phyloP scores from a whole-genome alignment of 2,329 filamentous ascomycete genomes.

The Bretziella fagacearum region DNA sequence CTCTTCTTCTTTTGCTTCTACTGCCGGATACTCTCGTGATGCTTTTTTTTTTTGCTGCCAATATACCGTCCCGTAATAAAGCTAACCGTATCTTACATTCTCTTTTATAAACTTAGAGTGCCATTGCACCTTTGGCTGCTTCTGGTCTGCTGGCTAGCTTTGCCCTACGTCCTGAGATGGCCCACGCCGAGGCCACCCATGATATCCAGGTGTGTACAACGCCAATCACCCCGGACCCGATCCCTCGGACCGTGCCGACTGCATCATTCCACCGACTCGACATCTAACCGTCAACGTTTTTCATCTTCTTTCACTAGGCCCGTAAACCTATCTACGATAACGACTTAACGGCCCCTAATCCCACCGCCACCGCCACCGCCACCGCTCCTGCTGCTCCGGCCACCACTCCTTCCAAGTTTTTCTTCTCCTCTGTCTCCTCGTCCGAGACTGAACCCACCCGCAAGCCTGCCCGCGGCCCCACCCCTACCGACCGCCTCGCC shows the following conservation, averaged over 20 bases:
- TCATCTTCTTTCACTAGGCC: background rate
- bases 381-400: constrained; percentile 20
- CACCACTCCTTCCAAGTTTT: constrained; percentile 19
- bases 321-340: constrained; percentile 71
- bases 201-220: constrained; percentile 11
- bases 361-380: constrained; percentile 17
- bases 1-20: background rate
- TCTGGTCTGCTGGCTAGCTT: constrained; percentile 33
- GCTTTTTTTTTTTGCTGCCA: background rate
- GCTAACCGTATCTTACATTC: background rate
- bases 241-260: background rate
- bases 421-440: constrained; percentile 18
- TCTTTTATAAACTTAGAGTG: constrained; percentile 26
- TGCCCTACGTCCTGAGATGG: constrained; percentile 30
- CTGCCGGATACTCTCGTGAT: background rate
- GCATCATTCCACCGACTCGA: background rate
- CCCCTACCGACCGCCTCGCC: constrained; percentile 80
- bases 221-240: background rate
- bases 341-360: constrained; percentile 19
- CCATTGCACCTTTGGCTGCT: constrained; percentile 36
- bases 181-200: constrained; percentile 34
- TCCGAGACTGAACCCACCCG: constrained; percentile 20
- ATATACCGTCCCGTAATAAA: background rate
- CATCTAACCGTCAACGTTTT: background rate
- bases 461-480: constrained; percentile 34